Conservation (phyloP, 441 rosid genomes). For the Eutrema salsugineum region DNA sequence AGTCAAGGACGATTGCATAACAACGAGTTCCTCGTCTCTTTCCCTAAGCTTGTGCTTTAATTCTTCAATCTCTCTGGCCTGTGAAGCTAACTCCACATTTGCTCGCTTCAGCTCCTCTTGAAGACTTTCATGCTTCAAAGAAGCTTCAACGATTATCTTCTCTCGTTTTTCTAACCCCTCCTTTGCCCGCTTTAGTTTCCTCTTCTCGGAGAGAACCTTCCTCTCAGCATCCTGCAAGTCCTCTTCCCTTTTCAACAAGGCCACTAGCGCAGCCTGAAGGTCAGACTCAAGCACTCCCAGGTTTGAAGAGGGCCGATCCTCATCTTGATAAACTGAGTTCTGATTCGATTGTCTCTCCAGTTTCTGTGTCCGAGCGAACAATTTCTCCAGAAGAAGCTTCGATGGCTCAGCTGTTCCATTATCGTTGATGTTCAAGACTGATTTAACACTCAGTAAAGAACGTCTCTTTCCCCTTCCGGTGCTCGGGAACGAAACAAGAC, state of each 20-base stretch:
- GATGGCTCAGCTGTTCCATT: conserved; percentile 54
- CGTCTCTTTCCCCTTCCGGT: conserved; percentile 18
- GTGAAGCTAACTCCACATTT: conserved; percentile 55
- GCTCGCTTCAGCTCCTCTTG: conserved; percentile 55
- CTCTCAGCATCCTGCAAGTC: conserved; percentile 61
- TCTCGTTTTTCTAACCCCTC: conserved; percentile 54
- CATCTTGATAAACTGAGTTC: conserved; percentile 29
- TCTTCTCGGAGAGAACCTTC: conserved; percentile 51
- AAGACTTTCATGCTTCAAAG: conserved; percentile 51
- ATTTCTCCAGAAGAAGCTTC: conserved; percentile 54
- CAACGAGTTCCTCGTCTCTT: conserved; percentile 45
- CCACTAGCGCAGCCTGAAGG: conserved; percentile 56
- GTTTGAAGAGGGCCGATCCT: conserved; percentile 22
- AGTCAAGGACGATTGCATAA: conserved; percentile 41
- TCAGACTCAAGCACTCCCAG: conserved; percentile 63
- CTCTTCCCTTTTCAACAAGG: conserved; percentile 67
- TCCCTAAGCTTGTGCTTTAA: conserved; percentile 53
- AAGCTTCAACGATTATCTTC: conserved; percentile 43
- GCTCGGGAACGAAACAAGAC: conserved; percentile 18
- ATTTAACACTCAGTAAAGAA: conserved; percentile 27
- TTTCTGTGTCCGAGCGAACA: conserved; percentile 62
- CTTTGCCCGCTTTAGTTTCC: conserved; percentile 44
- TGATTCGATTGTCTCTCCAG: conserved; percentile 46
- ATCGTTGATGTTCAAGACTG: conserved; percentile 45
- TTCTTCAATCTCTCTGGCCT: conserved; percentile 65